A percentile compares a stretch with the other conserved stretches of the same genome.
These are phyloP conservation scores for Pezicula rhizophila DNA, from an alignment of 2,329 filamentous ascomycete species.

Conservation along the genomic window DNA sequence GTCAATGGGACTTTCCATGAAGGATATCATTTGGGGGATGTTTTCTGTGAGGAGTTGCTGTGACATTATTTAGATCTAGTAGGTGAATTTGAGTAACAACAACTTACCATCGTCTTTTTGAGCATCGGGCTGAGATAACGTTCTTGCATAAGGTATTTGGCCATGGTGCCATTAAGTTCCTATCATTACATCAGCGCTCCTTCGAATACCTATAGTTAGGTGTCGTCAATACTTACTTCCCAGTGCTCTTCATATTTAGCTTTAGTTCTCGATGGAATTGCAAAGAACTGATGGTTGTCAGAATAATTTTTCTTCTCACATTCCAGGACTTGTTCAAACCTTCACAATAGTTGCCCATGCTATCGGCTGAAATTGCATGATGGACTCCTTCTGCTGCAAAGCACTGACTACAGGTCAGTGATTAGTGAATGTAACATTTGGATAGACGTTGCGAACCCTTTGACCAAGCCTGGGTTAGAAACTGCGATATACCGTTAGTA, in stretches of 20 bases:
- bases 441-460: conserved; percentile 8
- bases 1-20: conserved; percentile 52
- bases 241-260: conserved; percentile 17
- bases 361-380: conserved; percentile 13
- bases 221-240: conserved; percentile 14
- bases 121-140: conserved; percentile 38
- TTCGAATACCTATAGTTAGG: conserved; percentile 26
- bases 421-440: neutral
- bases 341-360: conserved; percentile 13
- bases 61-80: neutral
- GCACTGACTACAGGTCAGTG: conserved; percentile 12
- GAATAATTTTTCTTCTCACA: neutral
- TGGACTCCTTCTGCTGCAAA: conserved; percentile 19
- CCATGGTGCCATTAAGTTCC: conserved; percentile 26
- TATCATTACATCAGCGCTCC: conserved; percentile 30
- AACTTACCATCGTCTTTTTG: conserved; percentile 27
- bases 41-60: conserved; percentile 30
- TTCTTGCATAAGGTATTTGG: conserved; percentile 37
- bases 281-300: conserved; percentile 23
- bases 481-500: conserved; percentile 9
- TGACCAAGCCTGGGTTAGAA: conserved; percentile 17
- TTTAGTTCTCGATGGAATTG: conserved; percentile 17
- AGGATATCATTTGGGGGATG: conserved; percentile 52
- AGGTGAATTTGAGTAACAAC: too few species aligned
- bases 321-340: conserved; percentile 6